Conservation (phyloP, 1,284 basidiomycete genomes). For the Vanrija pseudolonga region DNA sequence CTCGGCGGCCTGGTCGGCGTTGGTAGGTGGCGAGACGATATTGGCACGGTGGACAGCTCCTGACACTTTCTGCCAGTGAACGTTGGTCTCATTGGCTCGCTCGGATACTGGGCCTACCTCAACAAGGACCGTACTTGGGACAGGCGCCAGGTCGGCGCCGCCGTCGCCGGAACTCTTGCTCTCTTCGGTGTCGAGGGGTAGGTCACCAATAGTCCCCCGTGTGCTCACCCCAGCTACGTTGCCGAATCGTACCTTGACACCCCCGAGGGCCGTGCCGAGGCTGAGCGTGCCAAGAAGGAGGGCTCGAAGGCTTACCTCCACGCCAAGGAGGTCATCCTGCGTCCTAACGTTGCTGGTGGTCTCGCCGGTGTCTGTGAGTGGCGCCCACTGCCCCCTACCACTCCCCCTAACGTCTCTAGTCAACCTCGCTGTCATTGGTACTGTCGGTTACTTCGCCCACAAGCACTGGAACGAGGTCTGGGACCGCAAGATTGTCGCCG, state of each 20-base stretch:
- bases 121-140: constrained; percentile 63
- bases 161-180: constrained; percentile 57
- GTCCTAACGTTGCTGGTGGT: constrained; percentile 67
- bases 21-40: constrained; percentile 53
- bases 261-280: constrained; percentile 59
- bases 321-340: constrained; percentile 60
- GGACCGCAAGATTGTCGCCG: constrained; percentile 66
- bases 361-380: constrained; percentile 61
- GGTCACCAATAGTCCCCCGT: constrained; percentile 5
- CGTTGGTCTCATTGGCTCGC: constrained; percentile 62
- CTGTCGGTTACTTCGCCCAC: constrained; percentile 67
- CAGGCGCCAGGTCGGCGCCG: constrained; percentile 56
- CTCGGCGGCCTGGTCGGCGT: constrained; percentile 70
- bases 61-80: constrained; percentile 57
- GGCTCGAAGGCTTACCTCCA: constrained; percentile 61
- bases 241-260: constrained; percentile 64
- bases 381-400: background rate
- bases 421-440: constrained; percentile 65
- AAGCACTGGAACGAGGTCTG: constrained; percentile 66
- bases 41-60: background rate
- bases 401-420: constrained; percentile 48
- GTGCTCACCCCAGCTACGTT: constrained; percentile 50
- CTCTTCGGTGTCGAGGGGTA: constrained; percentile 60
- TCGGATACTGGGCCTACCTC: constrained; percentile 65
- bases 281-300: constrained; percentile 59